Percentiles rank a stretch among this genome's conserved stretches.
These are phyloP conservation scores for Boechera retrofracta DNA, from an alignment of 345 rosid genomes.

Conservation along the genomic window DNA sequence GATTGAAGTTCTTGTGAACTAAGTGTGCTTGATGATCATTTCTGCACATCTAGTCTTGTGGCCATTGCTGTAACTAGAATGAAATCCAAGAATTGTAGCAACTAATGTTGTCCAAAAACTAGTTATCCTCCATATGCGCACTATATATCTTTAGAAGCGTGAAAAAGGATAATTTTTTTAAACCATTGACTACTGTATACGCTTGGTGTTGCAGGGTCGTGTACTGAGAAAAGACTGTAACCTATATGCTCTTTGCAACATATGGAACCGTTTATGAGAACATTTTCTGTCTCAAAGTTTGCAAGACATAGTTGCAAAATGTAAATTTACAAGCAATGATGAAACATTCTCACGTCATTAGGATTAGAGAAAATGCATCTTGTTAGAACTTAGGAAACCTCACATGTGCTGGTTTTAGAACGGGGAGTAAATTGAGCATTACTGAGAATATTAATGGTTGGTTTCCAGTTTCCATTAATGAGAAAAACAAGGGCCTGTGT, in stretches of 20 bases:
- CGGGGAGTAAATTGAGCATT: not conserved
- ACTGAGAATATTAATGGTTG: not conserved
- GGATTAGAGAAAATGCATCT: not conserved
- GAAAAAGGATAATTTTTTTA: not conserved
- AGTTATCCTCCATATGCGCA: slow-evolving; percentile 14
- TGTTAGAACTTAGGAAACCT: not conserved
- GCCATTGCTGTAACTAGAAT: slow-evolving; percentile 8
- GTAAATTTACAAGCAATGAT: not conserved
- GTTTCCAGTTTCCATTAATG: not conserved
- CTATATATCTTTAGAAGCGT: slow-evolving; percentile 9
- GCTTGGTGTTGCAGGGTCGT: slow-evolving; percentile 1
- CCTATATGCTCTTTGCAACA: not conserved
- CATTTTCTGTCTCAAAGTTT: not conserved
- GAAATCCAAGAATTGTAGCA: not conserved
- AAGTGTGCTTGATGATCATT: slow-evolving; percentile 3
- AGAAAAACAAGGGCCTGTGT: slow-evolving; percentile 6
- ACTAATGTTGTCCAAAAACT: not conserved
- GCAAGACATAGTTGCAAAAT: slow-evolving; percentile 11
- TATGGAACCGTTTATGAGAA: slow-evolving; percentile 4
- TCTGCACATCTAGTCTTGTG: slow-evolving; percentile 12
- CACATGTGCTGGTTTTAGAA: not conserved
- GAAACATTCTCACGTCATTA: not conserved
- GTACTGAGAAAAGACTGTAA: not conserved
- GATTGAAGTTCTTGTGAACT: slow-evolving; percentile 2
- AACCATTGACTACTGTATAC: not conserved